Percentiles rank a stretch among this genome's conserved stretches.
Evolutionary conservation across 805 yeast genomes (phyloP).

Genomic region (Lachancea cidri): DNA sequence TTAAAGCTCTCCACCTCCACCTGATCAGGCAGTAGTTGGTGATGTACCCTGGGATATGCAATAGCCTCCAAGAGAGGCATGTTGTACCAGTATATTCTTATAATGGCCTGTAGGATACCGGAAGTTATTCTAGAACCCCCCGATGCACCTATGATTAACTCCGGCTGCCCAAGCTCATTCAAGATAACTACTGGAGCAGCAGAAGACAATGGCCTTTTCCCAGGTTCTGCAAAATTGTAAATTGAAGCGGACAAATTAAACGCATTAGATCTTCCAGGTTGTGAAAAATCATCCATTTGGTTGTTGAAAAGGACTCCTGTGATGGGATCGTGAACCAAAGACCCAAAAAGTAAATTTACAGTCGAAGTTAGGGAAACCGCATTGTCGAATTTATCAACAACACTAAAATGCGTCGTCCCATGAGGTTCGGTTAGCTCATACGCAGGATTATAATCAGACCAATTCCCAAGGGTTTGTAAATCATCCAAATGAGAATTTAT

Average conservation of each 20-base stretch:
- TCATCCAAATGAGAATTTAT: conserved; percentile 41
- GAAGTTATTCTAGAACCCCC: conserved; percentile 90
- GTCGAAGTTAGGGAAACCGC: conserved; percentile 89
- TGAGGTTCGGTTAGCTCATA: conserved; percentile 75
- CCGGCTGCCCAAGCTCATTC: conserved; percentile 44
- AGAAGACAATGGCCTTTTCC: conserved; percentile 79
- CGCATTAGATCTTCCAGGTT: conserved; percentile 63
- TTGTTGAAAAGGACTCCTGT: conserved; percentile 85
- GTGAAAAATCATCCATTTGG: conserved; percentile 93
- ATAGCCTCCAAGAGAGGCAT: conserved; percentile 61
- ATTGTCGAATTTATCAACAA: conserved; percentile 67
- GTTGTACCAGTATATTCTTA: conserved; percentile 55
- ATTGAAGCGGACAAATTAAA: conserved; percentile 78
- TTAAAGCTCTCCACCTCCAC: conserved; percentile 51
- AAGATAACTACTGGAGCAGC: conserved; percentile 70
- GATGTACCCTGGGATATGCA: conserved; percentile 80
- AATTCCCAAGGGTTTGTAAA: conserved; percentile 48
- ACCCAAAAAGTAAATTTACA: conserved; percentile 78
- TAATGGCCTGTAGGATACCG: conserved; percentile 73
- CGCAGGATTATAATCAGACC: conserved; percentile 74
- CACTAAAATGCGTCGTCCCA: conserved; percentile 86
- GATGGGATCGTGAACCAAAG: conserved; percentile 67
- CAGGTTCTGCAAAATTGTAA: conserved; percentile 71
- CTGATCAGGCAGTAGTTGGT: conserved; percentile 76
- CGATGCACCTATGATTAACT: conserved; percentile 80